A percentile compares a stretch with the other conserved stretches of the same genome.
phyloP scores from a whole-genome alignment of 805 yeast genomes.

The Starmerella floricola region DNA sequence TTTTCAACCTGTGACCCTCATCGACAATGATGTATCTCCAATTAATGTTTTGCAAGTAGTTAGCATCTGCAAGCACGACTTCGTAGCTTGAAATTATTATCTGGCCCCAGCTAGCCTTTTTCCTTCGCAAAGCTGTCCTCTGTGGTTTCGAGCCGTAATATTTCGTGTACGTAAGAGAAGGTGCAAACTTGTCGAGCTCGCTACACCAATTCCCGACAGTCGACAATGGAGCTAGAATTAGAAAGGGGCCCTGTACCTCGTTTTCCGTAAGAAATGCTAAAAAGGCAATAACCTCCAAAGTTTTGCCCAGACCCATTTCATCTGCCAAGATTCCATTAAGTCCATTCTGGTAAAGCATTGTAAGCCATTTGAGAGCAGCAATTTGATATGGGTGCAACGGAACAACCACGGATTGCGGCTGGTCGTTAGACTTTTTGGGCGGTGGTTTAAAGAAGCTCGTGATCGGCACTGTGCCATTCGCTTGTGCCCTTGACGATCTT shows the following conservation, averaged over 20 bases:
- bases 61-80: slow-evolving; percentile 56
- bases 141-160: slow-evolving; percentile 54
- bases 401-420: slow-evolving; percentile 48
- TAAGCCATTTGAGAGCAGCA: slow-evolving; percentile 84
- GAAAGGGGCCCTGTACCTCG: slow-evolving; percentile 72
- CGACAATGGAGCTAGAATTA: slow-evolving; percentile 88
- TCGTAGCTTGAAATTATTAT: slow-evolving; percentile 77
- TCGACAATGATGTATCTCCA: slow-evolving; percentile 89
- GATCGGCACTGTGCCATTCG: not conserved
- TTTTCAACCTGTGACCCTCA: slow-evolving; percentile 90
- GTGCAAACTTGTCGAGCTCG: slow-evolving; percentile 66
- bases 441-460: slow-evolving; percentile 19
- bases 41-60: slow-evolving; percentile 37
- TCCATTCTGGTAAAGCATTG: slow-evolving; percentile 82
- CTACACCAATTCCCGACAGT: slow-evolving; percentile 76
- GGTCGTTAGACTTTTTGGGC: slow-evolving; percentile 26
- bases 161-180: slow-evolving; percentile 43
- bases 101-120: slow-evolving; percentile 28
- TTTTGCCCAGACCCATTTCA: slow-evolving; percentile 96
- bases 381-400: slow-evolving; percentile 70
- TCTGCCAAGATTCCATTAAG: slow-evolving; percentile 91
- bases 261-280: slow-evolving; percentile 65
- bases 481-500: not conserved
- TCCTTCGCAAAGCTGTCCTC: slow-evolving; percentile 37
- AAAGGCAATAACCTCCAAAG: slow-evolving; percentile 75